These are phyloP conservation scores for Aspergillus alliaceus DNA, from an alignment of 2,329 filamentous ascomycete genomes.

Conservation along the genomic window DNA sequence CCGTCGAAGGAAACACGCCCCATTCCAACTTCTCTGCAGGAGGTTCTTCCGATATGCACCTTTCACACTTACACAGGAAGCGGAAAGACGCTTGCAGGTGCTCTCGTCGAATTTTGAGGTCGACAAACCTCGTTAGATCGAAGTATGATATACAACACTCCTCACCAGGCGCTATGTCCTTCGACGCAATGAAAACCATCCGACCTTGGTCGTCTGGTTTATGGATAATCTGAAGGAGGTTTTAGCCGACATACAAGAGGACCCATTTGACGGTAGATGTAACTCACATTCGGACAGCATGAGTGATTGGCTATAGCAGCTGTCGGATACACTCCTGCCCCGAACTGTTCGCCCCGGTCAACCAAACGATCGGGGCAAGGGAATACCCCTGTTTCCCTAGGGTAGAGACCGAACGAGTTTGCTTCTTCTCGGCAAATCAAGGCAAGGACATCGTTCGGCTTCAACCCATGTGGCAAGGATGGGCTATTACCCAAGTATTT, in stretches of 20 bases:
- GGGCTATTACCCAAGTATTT: conserved; percentile 24
- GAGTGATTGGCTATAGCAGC: conserved; percentile 24
- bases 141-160: conserved; percentile 38
- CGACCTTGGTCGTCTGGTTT: conserved; percentile 29
- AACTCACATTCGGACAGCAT: conserved; percentile 20
- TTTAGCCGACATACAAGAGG: conserved; percentile 2
- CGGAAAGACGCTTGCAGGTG: conserved; percentile 28
- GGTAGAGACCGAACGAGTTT: conserved; percentile 21
- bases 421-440: conserved; percentile 23
- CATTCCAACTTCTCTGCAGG: conserved; percentile 12
- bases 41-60: conserved; percentile 26
- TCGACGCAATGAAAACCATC: conserved; percentile 32
- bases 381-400: conserved; percentile 12
- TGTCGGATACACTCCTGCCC: conserved; percentile 19
- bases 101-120: conserved; percentile 21
- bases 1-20: conserved; percentile 18
- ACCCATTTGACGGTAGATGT: not conserved
- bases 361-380: conserved; percentile 1
- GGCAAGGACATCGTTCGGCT: conserved; percentile 1
- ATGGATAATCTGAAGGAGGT: conserved; percentile 23
- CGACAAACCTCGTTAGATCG: conserved; percentile 23
- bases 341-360: conserved; percentile 19
- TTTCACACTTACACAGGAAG: conserved; percentile 29
- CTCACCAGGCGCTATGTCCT: conserved; percentile 28
- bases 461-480: conserved; percentile 13